Evolutionary conservation across 2,329 filamentous ascomycete genomes (phyloP).

Genomic region (Colletotrichum sublineola): DNA sequence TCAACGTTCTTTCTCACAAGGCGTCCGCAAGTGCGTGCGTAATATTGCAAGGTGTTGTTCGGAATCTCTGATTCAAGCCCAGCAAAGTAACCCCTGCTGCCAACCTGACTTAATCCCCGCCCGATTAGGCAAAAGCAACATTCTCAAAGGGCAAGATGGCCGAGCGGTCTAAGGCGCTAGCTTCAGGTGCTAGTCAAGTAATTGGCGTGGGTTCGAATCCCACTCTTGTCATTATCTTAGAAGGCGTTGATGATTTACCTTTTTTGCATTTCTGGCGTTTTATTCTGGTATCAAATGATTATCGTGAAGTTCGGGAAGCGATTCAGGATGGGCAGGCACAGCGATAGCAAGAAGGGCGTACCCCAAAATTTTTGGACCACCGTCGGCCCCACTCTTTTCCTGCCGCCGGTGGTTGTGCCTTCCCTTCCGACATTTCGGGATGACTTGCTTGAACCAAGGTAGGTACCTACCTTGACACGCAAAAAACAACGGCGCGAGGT

Average conservation of each 20-base stretch:
- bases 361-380: not conserved
- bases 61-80: not conserved
- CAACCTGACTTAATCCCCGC: not conserved
- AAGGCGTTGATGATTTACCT: accelerated
- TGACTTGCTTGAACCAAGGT: not conserved
- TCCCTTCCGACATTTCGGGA: not conserved
- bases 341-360: no score
- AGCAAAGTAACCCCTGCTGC: no score
- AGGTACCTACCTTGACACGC: not conserved
- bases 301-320: no score
- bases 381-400: not conserved
- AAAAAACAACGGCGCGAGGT: not conserved
- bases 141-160: slow-evolving; percentile 31
- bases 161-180: slow-evolving; percentile 43
- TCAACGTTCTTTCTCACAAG: not conserved
- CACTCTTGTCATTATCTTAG: slow-evolving; percentile 29
- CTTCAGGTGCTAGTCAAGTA: slow-evolving; percentile 42
- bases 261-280: not conserved
- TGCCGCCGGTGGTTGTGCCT: not conserved
- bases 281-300: not conserved
- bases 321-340: no score
- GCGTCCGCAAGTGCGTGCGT: not conserved
- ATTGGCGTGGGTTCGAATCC: slow-evolving; percentile 42
- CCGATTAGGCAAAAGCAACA: accelerated
- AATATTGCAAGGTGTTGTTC: not conserved